These are phyloP conservation scores for Paecilomyces niveus DNA, from an alignment of 2,329 filamentous ascomycete species.

Conservation along the genomic window DNA sequence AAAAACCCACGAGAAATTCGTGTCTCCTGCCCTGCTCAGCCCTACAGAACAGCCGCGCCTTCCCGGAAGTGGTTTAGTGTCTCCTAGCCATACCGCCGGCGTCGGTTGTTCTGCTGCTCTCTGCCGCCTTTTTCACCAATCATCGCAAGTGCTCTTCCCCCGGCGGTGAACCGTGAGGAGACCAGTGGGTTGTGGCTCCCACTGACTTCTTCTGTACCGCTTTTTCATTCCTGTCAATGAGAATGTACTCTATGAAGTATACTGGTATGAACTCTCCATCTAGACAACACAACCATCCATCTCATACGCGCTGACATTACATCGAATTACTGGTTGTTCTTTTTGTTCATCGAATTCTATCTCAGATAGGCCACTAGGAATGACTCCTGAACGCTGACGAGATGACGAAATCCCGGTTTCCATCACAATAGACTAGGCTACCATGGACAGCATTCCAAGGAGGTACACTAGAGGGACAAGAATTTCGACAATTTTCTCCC, in stretches of 20 bases:
- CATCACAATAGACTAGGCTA: neutral
- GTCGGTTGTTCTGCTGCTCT: neutral
- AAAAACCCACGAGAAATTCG: neutral
- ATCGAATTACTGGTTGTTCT: too few relatives aligned
- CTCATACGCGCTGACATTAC: too few relatives aligned
- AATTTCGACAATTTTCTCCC: neutral
- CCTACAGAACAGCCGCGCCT: neutral
- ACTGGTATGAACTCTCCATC: too few relatives aligned
- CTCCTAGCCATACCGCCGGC: neutral
- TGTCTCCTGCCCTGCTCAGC: neutral
- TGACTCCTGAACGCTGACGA: neutral
- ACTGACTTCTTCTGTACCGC: neutral
- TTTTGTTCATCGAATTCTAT: neutral
- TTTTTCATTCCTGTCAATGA: neutral
- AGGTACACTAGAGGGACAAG: neutral
- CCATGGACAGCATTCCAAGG: neutral
- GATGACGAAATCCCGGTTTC: neutral
- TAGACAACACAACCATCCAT: too few relatives aligned
- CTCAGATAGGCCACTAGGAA: neutral
- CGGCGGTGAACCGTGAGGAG: neutral
- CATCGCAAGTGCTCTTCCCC: rapidly evolving
- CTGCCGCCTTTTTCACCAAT: neutral
- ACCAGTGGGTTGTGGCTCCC: neutral
- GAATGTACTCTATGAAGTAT: too few relatives aligned
- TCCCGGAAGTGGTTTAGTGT: neutral